A percentile compares a stretch with the other conserved stretches of the same genome.
Evolutionary conservation across 202 grass and related monocot genomes (phyloP).

Genomic region (Hordeum pubiflorum): DNA sequence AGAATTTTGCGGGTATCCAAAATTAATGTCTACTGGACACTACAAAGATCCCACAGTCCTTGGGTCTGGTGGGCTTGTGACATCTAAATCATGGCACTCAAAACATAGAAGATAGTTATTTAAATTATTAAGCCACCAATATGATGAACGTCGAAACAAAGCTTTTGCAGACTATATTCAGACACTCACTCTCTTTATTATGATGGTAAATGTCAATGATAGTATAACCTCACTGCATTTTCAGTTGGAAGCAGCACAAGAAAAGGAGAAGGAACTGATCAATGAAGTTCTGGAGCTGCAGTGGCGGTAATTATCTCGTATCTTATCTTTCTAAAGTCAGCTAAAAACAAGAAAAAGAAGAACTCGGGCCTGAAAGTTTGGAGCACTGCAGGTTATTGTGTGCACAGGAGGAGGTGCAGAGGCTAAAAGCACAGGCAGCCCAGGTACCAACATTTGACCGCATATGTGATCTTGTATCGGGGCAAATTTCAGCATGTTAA

Average conservation of each 20-base stretch:
- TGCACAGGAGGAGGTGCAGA: conserved; percentile 67
- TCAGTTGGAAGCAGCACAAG: conserved; percentile 77
- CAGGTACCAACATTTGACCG: conserved; percentile 27
- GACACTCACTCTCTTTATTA: not conserved
- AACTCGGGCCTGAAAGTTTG: not conserved
- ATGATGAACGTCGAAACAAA: not conserved
- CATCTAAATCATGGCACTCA: not conserved
- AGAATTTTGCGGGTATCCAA: not conserved
- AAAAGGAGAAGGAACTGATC: conserved; percentile 74
- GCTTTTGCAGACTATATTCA: not conserved
- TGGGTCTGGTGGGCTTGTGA: not conserved
- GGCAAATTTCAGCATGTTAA: conserved; percentile 7
- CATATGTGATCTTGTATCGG: not conserved
- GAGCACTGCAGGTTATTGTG: conserved; percentile 58
- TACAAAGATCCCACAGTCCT: not conserved
- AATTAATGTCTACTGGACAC: not conserved
- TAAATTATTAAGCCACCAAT: not conserved
- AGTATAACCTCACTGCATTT: conserved; percentile 8
- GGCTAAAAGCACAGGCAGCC: conserved; percentile 66
- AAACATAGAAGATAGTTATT: not conserved
- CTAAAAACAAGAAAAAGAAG: not conserved
- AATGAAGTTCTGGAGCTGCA: conserved; percentile 68
- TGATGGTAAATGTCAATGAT: not conserved
- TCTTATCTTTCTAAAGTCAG: not conserved
- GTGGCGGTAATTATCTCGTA: conserved; percentile 53